Conservation (phyloP, 495 filamentous ascomycete species). For the Aspergillus asperescens region DNA sequence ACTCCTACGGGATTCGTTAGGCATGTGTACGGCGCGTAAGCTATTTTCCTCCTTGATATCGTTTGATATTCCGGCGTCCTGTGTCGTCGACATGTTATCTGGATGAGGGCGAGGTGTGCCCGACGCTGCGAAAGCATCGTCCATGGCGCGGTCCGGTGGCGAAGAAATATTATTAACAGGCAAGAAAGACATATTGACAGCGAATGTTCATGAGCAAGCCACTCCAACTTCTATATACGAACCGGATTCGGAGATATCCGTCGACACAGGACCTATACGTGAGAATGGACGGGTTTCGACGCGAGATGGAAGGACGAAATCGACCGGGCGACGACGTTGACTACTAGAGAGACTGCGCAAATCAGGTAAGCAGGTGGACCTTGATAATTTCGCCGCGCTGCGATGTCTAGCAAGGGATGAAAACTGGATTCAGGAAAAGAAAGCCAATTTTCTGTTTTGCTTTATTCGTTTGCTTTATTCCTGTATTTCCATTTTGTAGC, state of each 20-base stretch:
- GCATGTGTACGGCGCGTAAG: conserved; percentile 24
- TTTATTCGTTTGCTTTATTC: conserved; percentile 2
- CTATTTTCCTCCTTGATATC: conserved; percentile 24
- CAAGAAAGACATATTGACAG: conserved; percentile 56
- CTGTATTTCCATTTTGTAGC: neutral
- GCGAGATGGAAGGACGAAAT: conserved; percentile 13
- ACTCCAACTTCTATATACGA: conserved; percentile 20
- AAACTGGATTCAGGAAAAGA: conserved; percentile 3
- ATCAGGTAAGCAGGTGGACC: conserved; percentile 21
- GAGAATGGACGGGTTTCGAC: conserved; percentile 8
- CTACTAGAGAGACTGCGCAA: conserved; percentile 23
- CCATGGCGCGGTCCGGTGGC: conserved; percentile 46
- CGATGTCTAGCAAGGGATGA: conserved; percentile 12
- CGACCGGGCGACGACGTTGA: conserved; percentile 19
- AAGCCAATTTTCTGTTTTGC: conserved; percentile 4
- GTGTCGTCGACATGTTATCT: conserved; percentile 31
- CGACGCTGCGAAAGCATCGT: conserved; percentile 54
- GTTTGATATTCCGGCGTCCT: conserved; percentile 28
- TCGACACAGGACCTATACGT: conserved; percentile 13
- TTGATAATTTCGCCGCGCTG: conserved; percentile 4
- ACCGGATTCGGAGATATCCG: conserved; percentile 11
- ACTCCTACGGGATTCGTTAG: conserved; percentile 34
- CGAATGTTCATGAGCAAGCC: conserved; percentile 17
- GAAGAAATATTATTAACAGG: conserved; percentile 70
- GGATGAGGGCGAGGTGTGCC: conserved; percentile 56